phyloP scores from a whole-genome alignment of 495 filamentous ascomycete genomes.

The Aspergillus cristatus region DNA sequence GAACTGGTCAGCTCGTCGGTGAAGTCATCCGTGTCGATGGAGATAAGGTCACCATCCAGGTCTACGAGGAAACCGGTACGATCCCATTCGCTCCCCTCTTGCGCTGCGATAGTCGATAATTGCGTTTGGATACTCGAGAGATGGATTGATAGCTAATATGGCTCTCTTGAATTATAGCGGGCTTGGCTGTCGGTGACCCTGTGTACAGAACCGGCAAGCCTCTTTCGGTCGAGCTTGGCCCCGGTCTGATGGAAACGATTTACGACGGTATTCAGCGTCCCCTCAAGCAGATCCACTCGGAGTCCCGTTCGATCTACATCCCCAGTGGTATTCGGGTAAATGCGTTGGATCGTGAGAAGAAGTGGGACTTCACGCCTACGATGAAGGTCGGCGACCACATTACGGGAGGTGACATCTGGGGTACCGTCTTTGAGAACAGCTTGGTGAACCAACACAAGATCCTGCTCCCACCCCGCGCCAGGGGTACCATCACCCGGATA shows the following conservation, averaged over 20 bases:
- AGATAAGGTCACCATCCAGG: slow-evolving; percentile 94
- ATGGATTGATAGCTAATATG: too few species aligned
- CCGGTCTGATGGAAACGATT: slow-evolving; percentile 96
- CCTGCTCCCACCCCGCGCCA: slow-evolving; percentile 80
- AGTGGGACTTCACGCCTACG: slow-evolving; percentile 94
- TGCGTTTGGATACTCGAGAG: too few species aligned
- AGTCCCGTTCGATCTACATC: slow-evolving; percentile 86
- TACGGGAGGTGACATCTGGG: slow-evolving; percentile 91
- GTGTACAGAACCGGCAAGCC: slow-evolving; percentile 87
- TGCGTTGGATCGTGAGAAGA: slow-evolving; percentile 74
- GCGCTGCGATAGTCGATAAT: too few species aligned
- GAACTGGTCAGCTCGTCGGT: slow-evolving; percentile 80
- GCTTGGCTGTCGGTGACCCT: slow-evolving; percentile 92
- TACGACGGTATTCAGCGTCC: slow-evolving; percentile 99
- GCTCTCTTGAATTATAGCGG: slow-evolving; percentile 48
- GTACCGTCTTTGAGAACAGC: slow-evolving; percentile 90
- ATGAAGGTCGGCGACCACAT: slow-evolving; percentile 98
- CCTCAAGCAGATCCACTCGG: slow-evolving; percentile 68
- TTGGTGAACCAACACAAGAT: slow-evolving; percentile 93
- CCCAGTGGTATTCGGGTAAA: slow-evolving; percentile 89
- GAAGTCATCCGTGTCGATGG: slow-evolving; percentile 97
- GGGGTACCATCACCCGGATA: slow-evolving; percentile 86
- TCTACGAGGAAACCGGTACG: slow-evolving; percentile 96
- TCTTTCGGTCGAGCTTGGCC: slow-evolving; percentile 91
- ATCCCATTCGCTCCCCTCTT: slow-evolving; percentile 9